Percentiles rank a stretch among this genome's conserved stretches.
Conservation (phyloP, 2,329 filamentous ascomycete species). For the Neoascochyta sp. region DNA sequence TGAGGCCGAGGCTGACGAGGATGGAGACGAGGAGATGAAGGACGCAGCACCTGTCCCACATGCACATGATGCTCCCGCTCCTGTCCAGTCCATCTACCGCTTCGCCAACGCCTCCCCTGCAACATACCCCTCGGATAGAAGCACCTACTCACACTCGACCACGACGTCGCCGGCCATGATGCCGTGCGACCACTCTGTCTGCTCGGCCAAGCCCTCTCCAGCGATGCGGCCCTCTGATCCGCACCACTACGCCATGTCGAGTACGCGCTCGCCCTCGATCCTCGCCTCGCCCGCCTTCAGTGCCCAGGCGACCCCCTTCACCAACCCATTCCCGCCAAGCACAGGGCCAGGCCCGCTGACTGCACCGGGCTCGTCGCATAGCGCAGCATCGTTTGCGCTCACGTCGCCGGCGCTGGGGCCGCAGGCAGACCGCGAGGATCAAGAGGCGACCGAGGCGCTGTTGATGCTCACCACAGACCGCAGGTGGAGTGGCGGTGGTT, state of each 20-base stretch:
- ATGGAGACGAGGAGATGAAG: constrained; percentile 46
- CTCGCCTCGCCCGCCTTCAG: constrained; percentile 39
- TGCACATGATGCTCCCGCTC: constrained; percentile 9
- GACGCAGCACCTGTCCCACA: constrained; percentile 22
- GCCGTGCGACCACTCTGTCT: constrained; percentile 44
- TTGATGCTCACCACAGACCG: constrained; percentile 83
- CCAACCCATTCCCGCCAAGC: constrained; percentile 31
- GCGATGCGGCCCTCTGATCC: constrained; percentile 42
- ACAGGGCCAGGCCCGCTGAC: constrained; percentile 15
- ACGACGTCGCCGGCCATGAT: constrained; percentile 40
- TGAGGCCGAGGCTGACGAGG: constrained; percentile 45
- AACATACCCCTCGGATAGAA: constrained; percentile 38
- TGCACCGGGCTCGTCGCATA: constrained; percentile 23
- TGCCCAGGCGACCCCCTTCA: constrained; percentile 36
- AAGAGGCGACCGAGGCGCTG: constrained; percentile 80
- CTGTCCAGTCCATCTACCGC: constrained; percentile 17
- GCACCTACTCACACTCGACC: constrained; percentile 31
- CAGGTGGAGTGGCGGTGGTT: constrained; percentile 44
- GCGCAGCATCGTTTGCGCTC: constrained; percentile 26
- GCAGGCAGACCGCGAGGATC: constrained; percentile 45
- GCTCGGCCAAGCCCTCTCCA: constrained; percentile 44
- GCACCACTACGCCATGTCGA: constrained; percentile 46
- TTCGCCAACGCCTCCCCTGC: constrained; percentile 33
- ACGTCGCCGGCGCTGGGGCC: constrained; percentile 38
- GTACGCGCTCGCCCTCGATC: constrained; percentile 37